A percentile compares a stretch with the other conserved stretches of the same genome.
Evolutionary conservation across 2,329 filamentous ascomycete species (phyloP).

Genomic region (Tolypocladium cylindrosporum): DNA sequence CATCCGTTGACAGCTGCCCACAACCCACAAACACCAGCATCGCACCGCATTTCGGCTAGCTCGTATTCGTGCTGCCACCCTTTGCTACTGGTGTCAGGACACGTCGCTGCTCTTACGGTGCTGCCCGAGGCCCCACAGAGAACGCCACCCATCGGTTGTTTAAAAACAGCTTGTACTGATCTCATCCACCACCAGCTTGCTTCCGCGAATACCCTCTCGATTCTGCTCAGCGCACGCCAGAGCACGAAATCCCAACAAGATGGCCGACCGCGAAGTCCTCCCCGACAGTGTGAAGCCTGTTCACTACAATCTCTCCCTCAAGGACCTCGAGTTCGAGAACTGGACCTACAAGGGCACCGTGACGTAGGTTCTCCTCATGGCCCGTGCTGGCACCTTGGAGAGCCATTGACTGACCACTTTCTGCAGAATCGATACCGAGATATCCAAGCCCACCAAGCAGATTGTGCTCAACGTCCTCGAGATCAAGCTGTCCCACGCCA

Average conservation of each 20-base stretch:
- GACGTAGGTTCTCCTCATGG: constrained; percentile 25
- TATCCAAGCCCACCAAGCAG: constrained; percentile 62
- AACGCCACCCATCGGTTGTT: not conserved
- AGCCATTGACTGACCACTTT: not conserved
- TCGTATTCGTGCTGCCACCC: not conserved
- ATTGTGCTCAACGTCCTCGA: constrained; percentile 81
- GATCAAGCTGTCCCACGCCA: constrained; percentile 60
- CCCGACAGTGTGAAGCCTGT: constrained; percentile 62
- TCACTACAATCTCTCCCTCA: constrained; percentile 78
- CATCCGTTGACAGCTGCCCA: not conserved
- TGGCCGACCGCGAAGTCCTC: constrained; percentile 53
- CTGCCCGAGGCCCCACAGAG: not conserved
- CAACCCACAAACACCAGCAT: not conserved
- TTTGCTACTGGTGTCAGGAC: not conserved
- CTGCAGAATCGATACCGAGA: constrained; percentile 59
- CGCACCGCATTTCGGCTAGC: not conserved
- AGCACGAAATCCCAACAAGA: constrained; percentile 25
- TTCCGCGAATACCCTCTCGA: constrained; percentile 16
- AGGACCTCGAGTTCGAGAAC: constrained; percentile 64
- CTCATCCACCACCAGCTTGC: constrained; percentile 5
- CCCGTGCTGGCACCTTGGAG: not conserved
- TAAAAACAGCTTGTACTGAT: not conserved
- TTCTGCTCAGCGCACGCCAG: constrained; percentile 25
- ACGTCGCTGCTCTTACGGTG: too few species aligned
- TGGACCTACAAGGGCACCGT: constrained; percentile 80